Percentiles rank a stretch among this genome's conserved stretches.
Conservation (phyloP, 1,139 yeast species). For the Debaryomycetaceae sp. region DNA sequence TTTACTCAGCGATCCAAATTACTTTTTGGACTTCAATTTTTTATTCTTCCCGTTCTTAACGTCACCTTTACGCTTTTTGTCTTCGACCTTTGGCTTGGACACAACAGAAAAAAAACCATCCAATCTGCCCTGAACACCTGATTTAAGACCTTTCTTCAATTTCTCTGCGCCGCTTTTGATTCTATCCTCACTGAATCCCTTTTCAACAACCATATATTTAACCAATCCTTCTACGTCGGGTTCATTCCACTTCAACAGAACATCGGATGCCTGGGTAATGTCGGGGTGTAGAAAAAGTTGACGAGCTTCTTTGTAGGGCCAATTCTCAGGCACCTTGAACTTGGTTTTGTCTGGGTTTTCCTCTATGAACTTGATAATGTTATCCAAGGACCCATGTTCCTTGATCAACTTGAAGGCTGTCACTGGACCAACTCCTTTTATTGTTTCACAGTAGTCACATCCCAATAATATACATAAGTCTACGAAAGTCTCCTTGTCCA, state of each 20-base stretch:
- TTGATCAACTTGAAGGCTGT: slow-evolving; percentile 86
- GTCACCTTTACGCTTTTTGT: slow-evolving; percentile 24
- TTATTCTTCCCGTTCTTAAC: slow-evolving; percentile 15
- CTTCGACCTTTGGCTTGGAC: slow-evolving; percentile 44
- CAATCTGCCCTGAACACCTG: slow-evolving; percentile 86
- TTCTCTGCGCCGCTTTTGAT: slow-evolving; percentile 84
- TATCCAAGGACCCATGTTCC: slow-evolving; percentile 80
- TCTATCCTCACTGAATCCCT: slow-evolving; percentile 91
- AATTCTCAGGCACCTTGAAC: slow-evolving; percentile 84
- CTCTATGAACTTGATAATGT: slow-evolving; percentile 62
- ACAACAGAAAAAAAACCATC: slow-evolving; percentile 86
- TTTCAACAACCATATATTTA: slow-evolving; percentile 66
- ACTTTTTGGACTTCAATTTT: slow-evolving; percentile 14
- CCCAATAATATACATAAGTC: slow-evolving; percentile 92
- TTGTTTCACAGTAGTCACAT: slow-evolving; percentile 95
- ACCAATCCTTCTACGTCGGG: slow-evolving; percentile 77
- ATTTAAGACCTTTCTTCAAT: slow-evolving; percentile 75
- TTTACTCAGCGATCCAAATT: background rate
- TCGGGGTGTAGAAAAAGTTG: slow-evolving; percentile 81
- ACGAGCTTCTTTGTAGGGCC: slow-evolving; percentile 92
- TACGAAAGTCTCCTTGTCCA: slow-evolving; percentile 71
- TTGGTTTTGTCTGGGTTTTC: slow-evolving; percentile 62
- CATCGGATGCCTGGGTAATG: slow-evolving; percentile 55
- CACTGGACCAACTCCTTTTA: slow-evolving; percentile 92
- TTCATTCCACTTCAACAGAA: slow-evolving; percentile 71